Conservation (phyloP, 2,329 filamentous ascomycete species). For the Trichoderma lentiforme region DNA sequence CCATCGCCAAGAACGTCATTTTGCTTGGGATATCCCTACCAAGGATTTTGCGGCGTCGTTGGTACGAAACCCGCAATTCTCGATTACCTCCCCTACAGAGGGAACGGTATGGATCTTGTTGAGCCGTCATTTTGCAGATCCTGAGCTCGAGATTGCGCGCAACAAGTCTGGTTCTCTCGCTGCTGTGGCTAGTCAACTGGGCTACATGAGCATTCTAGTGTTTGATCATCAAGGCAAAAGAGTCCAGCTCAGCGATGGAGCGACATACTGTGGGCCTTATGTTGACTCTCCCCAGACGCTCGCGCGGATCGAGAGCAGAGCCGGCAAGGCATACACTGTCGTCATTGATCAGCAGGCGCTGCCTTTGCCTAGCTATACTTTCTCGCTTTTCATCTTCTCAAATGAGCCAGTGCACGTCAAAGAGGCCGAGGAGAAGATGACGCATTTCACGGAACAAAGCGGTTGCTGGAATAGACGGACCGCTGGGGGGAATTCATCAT, state of each 20-base stretch:
- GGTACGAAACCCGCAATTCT: slow-evolving; percentile 68
- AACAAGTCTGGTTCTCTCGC: slow-evolving; percentile 40
- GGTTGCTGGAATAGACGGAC: slow-evolving; percentile 75
- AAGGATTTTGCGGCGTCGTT: slow-evolving; percentile 52
- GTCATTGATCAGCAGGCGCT: slow-evolving; percentile 79
- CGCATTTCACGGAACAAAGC: slow-evolving; percentile 54
- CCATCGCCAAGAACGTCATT: slow-evolving; percentile 83
- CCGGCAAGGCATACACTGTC: slow-evolving; percentile 49
- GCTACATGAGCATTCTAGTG: slow-evolving; percentile 84
- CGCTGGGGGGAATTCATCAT: slow-evolving; percentile 80
- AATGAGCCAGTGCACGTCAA: slow-evolving; percentile 57
- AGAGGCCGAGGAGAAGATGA: slow-evolving; percentile 59
- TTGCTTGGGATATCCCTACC: slow-evolving; percentile 69
- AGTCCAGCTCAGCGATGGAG: slow-evolving; percentile 70
- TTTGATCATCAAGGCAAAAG: slow-evolving; percentile 69
- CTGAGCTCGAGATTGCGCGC: slow-evolving; percentile 56
- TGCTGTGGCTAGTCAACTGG: slow-evolving; percentile 54
- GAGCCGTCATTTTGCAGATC: slow-evolving; percentile 78
- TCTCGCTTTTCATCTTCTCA: slow-evolving; percentile 83
- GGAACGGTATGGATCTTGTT: slow-evolving; percentile 80
- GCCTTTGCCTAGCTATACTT: slow-evolving; percentile 70
- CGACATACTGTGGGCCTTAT: slow-evolving; percentile 73
- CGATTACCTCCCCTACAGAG: slow-evolving; percentile 55
- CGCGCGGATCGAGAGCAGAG: slow-evolving; percentile 56
- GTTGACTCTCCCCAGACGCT: slow-evolving; percentile 93